phyloP scores from a whole-genome alignment of 1,284 basidiomycete genomes.

The Apiotrichum gamsii region DNA sequence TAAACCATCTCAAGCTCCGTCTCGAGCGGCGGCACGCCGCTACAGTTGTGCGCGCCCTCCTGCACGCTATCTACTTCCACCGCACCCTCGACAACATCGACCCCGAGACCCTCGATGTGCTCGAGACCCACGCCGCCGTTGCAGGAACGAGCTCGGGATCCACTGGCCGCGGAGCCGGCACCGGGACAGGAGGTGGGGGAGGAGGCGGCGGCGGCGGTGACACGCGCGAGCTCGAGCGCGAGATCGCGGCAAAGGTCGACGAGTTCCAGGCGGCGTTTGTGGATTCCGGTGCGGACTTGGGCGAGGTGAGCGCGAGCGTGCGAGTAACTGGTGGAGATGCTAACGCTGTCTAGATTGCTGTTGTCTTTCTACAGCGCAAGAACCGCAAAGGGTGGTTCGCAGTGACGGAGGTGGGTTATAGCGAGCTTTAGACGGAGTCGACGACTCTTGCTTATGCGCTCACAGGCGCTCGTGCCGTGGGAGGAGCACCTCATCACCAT shows the following conservation, averaged over 20 bases:
- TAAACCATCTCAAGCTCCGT: slow-evolving; percentile 28
- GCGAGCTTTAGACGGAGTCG: no score
- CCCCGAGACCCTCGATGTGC: slow-evolving; percentile 34
- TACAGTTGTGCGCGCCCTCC: slow-evolving; percentile 27
- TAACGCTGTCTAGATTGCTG: slow-evolving; percentile 27
- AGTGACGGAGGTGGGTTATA: slow-evolving; percentile 40
- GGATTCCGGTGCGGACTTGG: slow-evolving; percentile 16
- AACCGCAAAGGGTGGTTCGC: slow-evolving; percentile 45
- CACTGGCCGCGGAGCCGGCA: background rate
- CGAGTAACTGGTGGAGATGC: no score
- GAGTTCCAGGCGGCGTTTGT: slow-evolving; percentile 28
- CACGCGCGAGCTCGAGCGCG: slow-evolving; percentile 19
- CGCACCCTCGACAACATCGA: slow-evolving; percentile 32
- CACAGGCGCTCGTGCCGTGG: slow-evolving; percentile 42
- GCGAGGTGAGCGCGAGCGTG: slow-evolving; percentile 21
- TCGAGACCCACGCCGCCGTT: slow-evolving; percentile 36
- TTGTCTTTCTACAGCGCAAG: slow-evolving; percentile 41
- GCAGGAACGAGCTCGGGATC: no score
- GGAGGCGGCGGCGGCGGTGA: slow-evolving; percentile 1
- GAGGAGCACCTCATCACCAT: slow-evolving; percentile 43
- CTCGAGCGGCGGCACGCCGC: slow-evolving; percentile 27
- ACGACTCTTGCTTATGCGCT: background rate
- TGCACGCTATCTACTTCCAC: slow-evolving; percentile 42
- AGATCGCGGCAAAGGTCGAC: slow-evolving; percentile 28
- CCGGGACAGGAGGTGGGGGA: background rate